Evolutionary conservation across 331 rosid genomes (phyloP).

Genomic region (Quercus tomentella): DNA sequence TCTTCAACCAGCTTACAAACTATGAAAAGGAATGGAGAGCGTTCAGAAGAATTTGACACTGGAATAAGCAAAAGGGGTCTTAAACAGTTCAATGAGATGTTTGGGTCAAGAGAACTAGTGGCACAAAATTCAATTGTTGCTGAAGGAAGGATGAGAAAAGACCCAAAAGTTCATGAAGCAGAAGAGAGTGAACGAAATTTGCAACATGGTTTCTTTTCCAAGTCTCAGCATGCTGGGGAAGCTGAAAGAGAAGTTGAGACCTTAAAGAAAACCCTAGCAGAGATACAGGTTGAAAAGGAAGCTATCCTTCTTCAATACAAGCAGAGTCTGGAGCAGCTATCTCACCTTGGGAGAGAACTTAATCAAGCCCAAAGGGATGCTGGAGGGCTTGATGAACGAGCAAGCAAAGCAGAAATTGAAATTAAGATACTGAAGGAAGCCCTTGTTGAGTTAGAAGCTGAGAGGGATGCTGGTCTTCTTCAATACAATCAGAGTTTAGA

Average conservation of each 20-base stretch:
- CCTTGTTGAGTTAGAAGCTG: constrained; percentile 52
- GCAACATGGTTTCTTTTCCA: constrained; percentile 24
- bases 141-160: constrained; percentile 18
- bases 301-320: constrained; percentile 64
- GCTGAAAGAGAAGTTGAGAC: constrained; percentile 63
- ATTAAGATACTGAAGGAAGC: constrained; percentile 74
- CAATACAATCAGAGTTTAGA: constrained; percentile 61
- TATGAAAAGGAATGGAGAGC: constrained; percentile 33
- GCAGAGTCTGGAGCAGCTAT: constrained; percentile 64
- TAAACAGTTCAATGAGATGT: constrained; percentile 61
- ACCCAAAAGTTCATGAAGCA: constrained; percentile 6
- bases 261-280: constrained; percentile 51
- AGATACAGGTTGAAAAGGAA: constrained; percentile 76
- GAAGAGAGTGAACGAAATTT: constrained; percentile 26
- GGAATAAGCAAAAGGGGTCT: constrained; percentile 63
- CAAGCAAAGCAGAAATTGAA: constrained; percentile 85
- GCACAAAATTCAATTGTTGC: constrained; percentile 12
- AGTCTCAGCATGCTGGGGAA: constrained; percentile 44
- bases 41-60: constrained; percentile 31
- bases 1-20: constrained; percentile 36
- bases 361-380: constrained; percentile 51
- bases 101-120: constrained; percentile 18
- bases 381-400: constrained; percentile 73
- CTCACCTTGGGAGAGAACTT: constrained; percentile 67
- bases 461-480: constrained; percentile 65